Conservation (phyloP, 768 basidiomycete genomes). For the Podaxis sp. region DNA sequence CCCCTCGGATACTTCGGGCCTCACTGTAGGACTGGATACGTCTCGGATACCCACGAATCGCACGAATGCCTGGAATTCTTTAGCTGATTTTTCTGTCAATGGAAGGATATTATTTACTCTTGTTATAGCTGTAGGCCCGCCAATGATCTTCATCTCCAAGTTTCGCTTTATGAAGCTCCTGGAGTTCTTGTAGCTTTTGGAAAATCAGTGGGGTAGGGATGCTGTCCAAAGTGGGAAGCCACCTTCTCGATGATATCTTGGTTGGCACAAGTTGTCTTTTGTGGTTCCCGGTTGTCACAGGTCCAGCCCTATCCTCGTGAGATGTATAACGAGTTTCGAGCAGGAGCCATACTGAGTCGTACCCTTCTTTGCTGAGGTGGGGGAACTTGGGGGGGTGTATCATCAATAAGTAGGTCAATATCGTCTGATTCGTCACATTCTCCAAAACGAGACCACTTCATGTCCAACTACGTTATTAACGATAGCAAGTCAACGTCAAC, state of each 20-base stretch:
- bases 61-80: slow-evolving; percentile 50
- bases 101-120: slow-evolving; percentile 44
- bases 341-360: not conserved
- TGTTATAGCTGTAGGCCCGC: slow-evolving; percentile 64
- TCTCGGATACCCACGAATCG: slow-evolving; percentile 52
- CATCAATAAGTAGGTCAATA: slow-evolving; percentile 3
- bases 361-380: slow-evolving; percentile 18
- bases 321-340: slow-evolving; percentile 3
- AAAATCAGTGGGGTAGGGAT: not conserved
- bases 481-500: not conserved
- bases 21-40: slow-evolving; percentile 60
- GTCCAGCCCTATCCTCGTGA: slow-evolving; percentile 53
- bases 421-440: slow-evolving; percentile 36
- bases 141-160: slow-evolving; percentile 61
- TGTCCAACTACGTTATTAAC: not conserved
- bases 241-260: slow-evolving; percentile 79
- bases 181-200: slow-evolving; percentile 63
- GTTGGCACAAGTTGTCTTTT: slow-evolving; percentile 47
- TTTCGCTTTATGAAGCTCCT: slow-evolving; percentile 63
- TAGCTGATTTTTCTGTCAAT: not conserved
- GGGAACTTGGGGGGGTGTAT: not conserved
- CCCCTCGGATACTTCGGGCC: slow-evolving; percentile 57
- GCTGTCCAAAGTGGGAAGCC: not conserved
- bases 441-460: slow-evolving; percentile 35
- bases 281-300: slow-evolving; percentile 53